phyloP scores from a whole-genome alignment of 306 rosid species.

The Cucurbita pepo region DNA sequence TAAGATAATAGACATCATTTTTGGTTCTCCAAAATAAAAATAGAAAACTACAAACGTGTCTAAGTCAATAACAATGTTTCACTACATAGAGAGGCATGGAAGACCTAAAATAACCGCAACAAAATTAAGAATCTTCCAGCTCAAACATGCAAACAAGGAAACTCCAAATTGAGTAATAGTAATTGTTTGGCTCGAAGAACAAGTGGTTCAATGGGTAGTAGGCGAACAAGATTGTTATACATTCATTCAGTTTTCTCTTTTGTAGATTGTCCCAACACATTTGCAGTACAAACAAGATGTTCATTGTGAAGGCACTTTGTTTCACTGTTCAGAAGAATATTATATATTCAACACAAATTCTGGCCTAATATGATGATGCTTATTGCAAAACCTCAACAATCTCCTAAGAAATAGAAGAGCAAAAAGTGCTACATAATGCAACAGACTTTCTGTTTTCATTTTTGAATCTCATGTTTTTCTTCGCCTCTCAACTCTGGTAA shows the following conservation, averaged over 20 bases:
- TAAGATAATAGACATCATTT: not conserved
- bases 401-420: not conserved
- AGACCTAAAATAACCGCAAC: not conserved
- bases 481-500: not conserved
- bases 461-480: too few relatives aligned
- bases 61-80: too few relatives aligned
- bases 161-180: not conserved
- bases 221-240: not conserved
- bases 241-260: not conserved
- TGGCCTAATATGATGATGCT: not conserved
- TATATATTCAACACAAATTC: not conserved
- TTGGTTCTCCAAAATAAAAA: not conserved
- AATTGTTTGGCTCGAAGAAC: not conserved
- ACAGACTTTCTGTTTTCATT: not conserved
- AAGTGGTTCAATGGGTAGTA: not conserved
- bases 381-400: not conserved
- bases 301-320: conserved; percentile 1
- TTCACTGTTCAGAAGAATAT: not conserved
- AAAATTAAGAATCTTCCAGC: not conserved
- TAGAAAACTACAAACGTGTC: too few relatives aligned
- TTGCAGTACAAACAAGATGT: conserved; percentile 1
- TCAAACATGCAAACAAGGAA: not conserved
- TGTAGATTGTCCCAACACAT: not conserved
- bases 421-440: not conserved
- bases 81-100: too few relatives aligned